Evolutionary conservation across 129 eudicot genomes (phyloP), one percentile per base, ranked within the genome.

Genomic region (Silybum marianum): DNA sequence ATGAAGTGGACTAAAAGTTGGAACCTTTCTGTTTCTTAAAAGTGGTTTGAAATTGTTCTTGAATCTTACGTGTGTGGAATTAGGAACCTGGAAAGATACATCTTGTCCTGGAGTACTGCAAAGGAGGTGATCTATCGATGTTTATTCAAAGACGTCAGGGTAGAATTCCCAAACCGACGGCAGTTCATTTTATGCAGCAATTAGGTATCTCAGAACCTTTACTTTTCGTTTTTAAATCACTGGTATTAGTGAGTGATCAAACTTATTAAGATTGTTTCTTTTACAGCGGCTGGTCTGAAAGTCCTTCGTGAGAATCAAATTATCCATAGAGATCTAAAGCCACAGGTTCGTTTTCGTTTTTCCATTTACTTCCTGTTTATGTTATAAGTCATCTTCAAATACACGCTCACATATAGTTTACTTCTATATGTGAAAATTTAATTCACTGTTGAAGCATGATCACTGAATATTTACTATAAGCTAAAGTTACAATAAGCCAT

Each of bases 321-420:
- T 28, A 92, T 95, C 44, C 99, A 95, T 87, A 89, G 99, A 78
- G 99, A 95, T 85, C 85, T 95, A 73, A 95, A 95, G 85, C 99
- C 99, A 6, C 99, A 94, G 98, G 98, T 94, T 69, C 62, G 92
- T 80, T 60, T 82, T n/a, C 6, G 78, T 16, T 70, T 51, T 44
- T 24, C n/a, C 19, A 22, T 51, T 77, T 84, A 54, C 69, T 63
- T 44, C 13, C 24, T 67, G 22, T 74, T 26, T 42, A 40, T 73
- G 73, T 28, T 80, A 23, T 14, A 39, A 34, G 21, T 72, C 80
- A 76, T 60, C 23, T 66, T 39, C 19, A 13, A 71, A 44, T 7
- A 22, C 73, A 11, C 39, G 73, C 74, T 81, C 44, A 60, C 40
- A 14, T 25, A 9, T 16, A 73, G 63, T 65, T 58, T 62, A 62